Evolutionary conservation across 2,329 filamentous ascomycete species (phyloP), one percentile per base, ranked within the genome.

Genomic region (Neopestalotiopsis sp.): DNA sequence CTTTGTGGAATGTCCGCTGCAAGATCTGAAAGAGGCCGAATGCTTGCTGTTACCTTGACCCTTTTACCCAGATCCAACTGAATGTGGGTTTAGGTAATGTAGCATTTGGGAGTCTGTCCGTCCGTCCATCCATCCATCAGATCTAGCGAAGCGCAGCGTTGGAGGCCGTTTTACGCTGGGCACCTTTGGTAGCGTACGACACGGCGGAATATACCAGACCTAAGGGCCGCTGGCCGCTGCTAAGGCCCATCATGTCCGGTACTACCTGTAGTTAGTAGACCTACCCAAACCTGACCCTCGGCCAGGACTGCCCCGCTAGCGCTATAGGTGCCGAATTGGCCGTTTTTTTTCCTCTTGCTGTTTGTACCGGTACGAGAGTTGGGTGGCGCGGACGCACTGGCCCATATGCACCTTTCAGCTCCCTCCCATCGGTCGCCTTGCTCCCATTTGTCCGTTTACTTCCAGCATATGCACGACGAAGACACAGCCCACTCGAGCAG

Each of bases 401-500:
- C 74, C 72, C 45, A 49, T 28, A 61, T 78, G 75, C 75, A 77
- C 70, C 73, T 78, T 78, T 68, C 76, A 78, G 76, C 76, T 78
- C 69, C 62, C 68, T 69, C 74, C 64, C 70, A 74, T 74, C 71
- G 67, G 69, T 72, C 68, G 69, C 68, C 70, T 61, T 69, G 69
- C 71, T 76, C 72, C 70, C 70, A 77, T 77, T 77, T 77, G 76
- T 66, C 71, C 73, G 69, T 69, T 58, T 72, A 70, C 68, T 66
- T 68, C 57, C 68, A 60, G 60, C 71, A 73, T 75, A 75, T 77
- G 76, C 76, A 77, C 71, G 75, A 72, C 72, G 73, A 52, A 73
- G 74, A 75, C 76, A 78, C 76, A 78, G 77, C 76, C 76, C 73
- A 74, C 75, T 57, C 42, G 38, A n/a, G 45, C 28, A 45, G 59